Conservation (phyloP, 495 filamentous ascomycete genomes). For the Penicillium macrosclerotiorum region DNA sequence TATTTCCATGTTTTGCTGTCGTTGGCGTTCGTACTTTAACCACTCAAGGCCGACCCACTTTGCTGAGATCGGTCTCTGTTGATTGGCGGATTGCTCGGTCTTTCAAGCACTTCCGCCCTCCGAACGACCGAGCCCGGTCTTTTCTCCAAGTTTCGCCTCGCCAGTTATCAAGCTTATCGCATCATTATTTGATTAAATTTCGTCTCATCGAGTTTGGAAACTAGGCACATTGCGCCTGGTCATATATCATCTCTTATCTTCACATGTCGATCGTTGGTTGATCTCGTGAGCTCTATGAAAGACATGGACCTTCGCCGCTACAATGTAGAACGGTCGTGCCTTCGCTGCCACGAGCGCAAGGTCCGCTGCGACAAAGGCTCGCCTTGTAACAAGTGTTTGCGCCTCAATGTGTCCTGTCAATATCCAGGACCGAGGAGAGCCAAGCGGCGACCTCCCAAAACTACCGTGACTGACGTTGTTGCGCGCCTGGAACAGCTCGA, state of each 20-base stretch:
- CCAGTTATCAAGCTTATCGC: too few relatives aligned
- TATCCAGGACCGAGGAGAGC: conserved; percentile 31
- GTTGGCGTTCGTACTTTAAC: too few relatives aligned
- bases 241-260: background rate
- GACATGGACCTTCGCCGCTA: conserved; percentile 18
- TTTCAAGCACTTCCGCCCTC: conserved; percentile 7
- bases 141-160: background rate
- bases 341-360: conserved; percentile 38
- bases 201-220: too few relatives aligned
- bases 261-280: background rate
- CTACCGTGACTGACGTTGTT: conserved; percentile 15
- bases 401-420: conserved; percentile 22
- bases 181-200: too few relatives aligned
- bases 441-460: conserved; percentile 27
- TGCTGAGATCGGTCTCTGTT: background rate
- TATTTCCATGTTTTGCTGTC: too few relatives aligned
- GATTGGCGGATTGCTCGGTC: background rate
- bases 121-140: conserved; percentile 10
- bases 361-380: conserved; percentile 33
- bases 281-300: background rate
- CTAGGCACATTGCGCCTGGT: too few relatives aligned
- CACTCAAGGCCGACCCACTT: too few relatives aligned
- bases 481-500: conserved; percentile 30
- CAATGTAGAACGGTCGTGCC: conserved; percentile 33
- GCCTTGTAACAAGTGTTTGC: conserved; percentile 31